These are phyloP conservation scores for Thuja plicata DNA, from an alignment of 83 land plant genomes.

Conservation along the genomic window DNA sequence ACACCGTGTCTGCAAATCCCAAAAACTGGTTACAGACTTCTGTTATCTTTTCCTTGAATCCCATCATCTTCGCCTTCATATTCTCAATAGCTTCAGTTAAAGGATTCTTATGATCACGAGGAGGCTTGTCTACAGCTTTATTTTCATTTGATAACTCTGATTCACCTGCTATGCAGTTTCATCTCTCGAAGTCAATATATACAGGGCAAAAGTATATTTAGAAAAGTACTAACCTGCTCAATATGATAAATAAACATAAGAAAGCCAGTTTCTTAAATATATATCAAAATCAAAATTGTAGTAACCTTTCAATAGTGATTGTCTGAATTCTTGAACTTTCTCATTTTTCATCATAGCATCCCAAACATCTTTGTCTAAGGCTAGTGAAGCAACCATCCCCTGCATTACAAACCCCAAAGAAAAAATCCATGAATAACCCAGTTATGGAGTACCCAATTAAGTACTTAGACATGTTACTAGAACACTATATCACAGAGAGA, in stretches of 20 bases:
- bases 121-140: slow-evolving; percentile 13
- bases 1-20: slow-evolving; percentile 2
- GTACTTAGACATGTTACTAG: not conserved
- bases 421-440: not conserved
- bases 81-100: slow-evolving; percentile 30
- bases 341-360: slow-evolving; percentile 70
- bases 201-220: slow-evolving; percentile 4
- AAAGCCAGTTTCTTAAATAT: not conserved
- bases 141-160: not conserved
- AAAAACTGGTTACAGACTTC: slow-evolving; percentile 30
- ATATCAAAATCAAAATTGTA: not conserved
- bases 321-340: slow-evolving; percentile 37
- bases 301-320: slow-evolving; percentile 34
- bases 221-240: not conserved
- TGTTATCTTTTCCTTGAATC: slow-evolving; percentile 24
- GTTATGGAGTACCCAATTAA: not conserved
- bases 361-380: slow-evolving; percentile 66
- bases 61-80: slow-evolving; percentile 32
- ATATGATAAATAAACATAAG: not conserved
- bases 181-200: not conserved
- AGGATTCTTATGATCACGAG: slow-evolving; percentile 10
- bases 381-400: slow-evolving; percentile 58
- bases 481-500: not conserved
- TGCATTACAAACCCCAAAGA: slow-evolving; percentile 16
- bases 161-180: not conserved